phyloP scores from a whole-genome alignment of 2,329 filamentous ascomycete species.

The Cordyceps fumosorosea region DNA sequence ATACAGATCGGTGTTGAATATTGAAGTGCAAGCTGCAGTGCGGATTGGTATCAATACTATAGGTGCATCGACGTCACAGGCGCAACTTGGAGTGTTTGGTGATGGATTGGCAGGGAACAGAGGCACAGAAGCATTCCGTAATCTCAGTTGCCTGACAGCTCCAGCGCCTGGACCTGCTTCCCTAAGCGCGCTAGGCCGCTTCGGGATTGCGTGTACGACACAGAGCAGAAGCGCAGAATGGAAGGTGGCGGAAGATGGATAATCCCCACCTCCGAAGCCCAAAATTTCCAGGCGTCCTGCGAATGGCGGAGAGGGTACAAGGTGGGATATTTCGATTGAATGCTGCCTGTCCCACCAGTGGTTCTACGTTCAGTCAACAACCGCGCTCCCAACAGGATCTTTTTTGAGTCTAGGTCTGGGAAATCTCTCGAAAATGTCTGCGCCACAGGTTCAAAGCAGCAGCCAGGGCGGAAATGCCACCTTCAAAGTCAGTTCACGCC shows the following conservation, averaged over 20 bases:
- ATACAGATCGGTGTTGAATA: neutral
- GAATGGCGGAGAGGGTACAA: slow-evolving; percentile 32
- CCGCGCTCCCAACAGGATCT: slow-evolving; percentile 14
- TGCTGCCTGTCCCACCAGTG: slow-evolving; percentile 24
- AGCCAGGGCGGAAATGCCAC: slow-evolving; percentile 44
- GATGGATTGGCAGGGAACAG: slow-evolving; percentile 23
- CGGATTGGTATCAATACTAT: neutral
- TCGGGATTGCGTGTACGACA: slow-evolving; percentile 15
- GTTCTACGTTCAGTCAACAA: slow-evolving; percentile 26
- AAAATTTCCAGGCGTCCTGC: slow-evolving; percentile 31
- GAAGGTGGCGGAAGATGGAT: slow-evolving; percentile 30
- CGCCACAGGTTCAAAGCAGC: slow-evolving; percentile 24
- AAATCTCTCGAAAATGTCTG: slow-evolving; percentile 41
- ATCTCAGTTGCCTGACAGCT: slow-evolving; percentile 35
- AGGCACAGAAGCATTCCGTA: slow-evolving; percentile 33
- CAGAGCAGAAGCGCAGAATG: slow-evolving; percentile 12
- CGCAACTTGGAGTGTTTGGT: slow-evolving; percentile 19
- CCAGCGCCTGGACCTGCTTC: slow-evolving; percentile 23
- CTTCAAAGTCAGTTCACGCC: slow-evolving; percentile 45
- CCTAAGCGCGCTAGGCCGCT: slow-evolving; percentile 19
- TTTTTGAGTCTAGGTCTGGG: slow-evolving; percentile 1
- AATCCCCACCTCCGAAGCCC: slow-evolving; percentile 32
- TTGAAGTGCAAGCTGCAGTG: neutral
- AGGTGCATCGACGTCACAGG: neutral
- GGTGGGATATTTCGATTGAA: slow-evolving; percentile 32